Evolutionary conservation across 2,329 filamentous ascomycete species (phyloP), one percentile per base, ranked within the genome.

Genomic region (Chrysoporthe cubensis): DNA sequence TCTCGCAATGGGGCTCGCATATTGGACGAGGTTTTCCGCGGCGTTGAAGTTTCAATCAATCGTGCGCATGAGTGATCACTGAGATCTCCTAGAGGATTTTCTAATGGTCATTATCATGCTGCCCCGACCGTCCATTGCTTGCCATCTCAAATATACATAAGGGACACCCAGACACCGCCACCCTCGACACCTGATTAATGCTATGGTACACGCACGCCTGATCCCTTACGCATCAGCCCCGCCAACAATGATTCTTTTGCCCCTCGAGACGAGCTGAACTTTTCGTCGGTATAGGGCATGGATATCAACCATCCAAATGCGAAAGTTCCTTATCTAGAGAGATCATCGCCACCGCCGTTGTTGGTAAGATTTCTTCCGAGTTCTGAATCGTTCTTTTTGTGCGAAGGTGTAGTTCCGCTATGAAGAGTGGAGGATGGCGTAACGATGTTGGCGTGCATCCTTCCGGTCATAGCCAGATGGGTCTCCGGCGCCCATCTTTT

Each of bases 401-500:
- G 9, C 34, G n/a, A 58, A 26, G 32, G n/a, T 50, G 21, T 58
- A 21, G 13, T 40, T 37, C 46, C 40, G 42, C 62, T 43, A 7
- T 58, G 40, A 48, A 50, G 63, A 64, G 62, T 59, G 59, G 68
- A 62, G 68, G 63, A 58, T 63, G 43, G 18, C 46, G 52, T 64
- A 26, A 40, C 32, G 32, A 32, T 16, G 44, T 43, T 18, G 62
- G 43, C 43, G 42, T 40, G 52, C 56, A 46, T 61, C 34, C 56
- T 32, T 26, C 40, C 40, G 56, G 34, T 42, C 62, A 40, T 64
- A 48, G 42, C 57, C 60, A 52, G 37, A n/a, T 13, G 40, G 56
- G 32, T 48, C 5, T 6, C 42, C 58, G 18, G n/a, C 4, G 21
- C 37, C 40, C 21, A 34, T 66, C 14, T 11, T 74, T 76, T 87